These are phyloP conservation scores for Polyporus arcularius DNA, from an alignment of 768 basidiomycete genomes.

Conservation along the genomic window DNA sequence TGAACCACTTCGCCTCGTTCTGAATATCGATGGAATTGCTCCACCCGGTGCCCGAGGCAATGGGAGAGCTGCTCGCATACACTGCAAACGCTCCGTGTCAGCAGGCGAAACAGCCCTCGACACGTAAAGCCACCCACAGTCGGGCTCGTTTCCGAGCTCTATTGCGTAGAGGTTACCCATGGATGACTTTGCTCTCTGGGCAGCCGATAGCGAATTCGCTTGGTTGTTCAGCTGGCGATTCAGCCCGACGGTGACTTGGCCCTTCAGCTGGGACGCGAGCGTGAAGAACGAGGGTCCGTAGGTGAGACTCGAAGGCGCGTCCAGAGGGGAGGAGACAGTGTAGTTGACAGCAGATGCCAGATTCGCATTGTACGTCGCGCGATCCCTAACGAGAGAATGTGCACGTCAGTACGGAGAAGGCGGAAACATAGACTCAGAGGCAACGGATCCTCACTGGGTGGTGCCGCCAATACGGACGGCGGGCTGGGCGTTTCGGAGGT, in stretches of 20 bases:
- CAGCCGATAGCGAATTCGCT: conserved; percentile 35
- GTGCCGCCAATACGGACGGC: conserved; percentile 41
- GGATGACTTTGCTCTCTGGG: conserved; percentile 30
- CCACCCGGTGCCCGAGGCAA: conserved; percentile 33
- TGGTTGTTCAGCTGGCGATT: conserved; percentile 41
- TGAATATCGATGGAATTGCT: conserved; percentile 34
- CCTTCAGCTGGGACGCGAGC: conserved; percentile 34
- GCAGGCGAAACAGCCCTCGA: not conserved
- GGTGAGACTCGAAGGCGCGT: conserved; percentile 36
- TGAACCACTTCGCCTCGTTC: conserved; percentile 36
- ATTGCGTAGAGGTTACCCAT: conserved; percentile 38
- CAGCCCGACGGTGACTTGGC: conserved; percentile 38
- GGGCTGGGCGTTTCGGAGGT: conserved; percentile 33
- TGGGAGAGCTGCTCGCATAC: conserved; percentile 35
- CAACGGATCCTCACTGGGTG: conserved; percentile 33
- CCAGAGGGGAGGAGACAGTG: conserved; percentile 36
- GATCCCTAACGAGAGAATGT: conserved; percentile 32
- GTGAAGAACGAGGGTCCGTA: conserved; percentile 33
- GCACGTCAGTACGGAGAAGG: not conserved
- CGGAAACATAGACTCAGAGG: not conserved
- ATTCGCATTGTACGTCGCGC: conserved; percentile 39
- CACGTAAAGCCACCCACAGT: conserved; percentile 29
- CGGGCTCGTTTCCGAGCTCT: conserved; percentile 42
- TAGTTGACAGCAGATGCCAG: conserved; percentile 36
- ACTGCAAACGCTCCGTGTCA: conserved; percentile 17